phyloP scores from a whole-genome alignment of 352 stramenopile species.

The Phytopythium chamaehyphon region DNA sequence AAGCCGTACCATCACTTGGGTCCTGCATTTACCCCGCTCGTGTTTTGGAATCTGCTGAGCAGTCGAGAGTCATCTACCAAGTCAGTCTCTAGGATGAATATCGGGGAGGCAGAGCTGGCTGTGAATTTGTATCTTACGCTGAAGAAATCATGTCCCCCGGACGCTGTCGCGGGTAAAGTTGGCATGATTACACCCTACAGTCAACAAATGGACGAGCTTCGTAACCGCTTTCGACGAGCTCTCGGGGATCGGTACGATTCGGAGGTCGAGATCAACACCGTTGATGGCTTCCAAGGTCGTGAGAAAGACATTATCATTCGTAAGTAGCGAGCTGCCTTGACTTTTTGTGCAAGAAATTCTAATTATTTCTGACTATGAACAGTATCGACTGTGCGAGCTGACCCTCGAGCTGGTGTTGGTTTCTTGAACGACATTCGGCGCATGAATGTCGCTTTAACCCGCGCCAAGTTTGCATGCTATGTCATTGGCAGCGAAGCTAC shows the following conservation, averaged over 20 bases:
- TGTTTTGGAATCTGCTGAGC: slow-evolving; percentile 84
- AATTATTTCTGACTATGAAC: slow-evolving; percentile 2
- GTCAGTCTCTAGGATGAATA: slow-evolving; percentile 79
- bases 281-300: slow-evolving; percentile 90
- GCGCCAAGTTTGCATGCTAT: slow-evolving; percentile 87
- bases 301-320: slow-evolving; percentile 91
- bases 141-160: slow-evolving; percentile 76
- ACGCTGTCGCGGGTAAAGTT: slow-evolving; percentile 75
- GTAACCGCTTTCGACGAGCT: slow-evolving; percentile 42
- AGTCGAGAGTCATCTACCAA: slow-evolving; percentile 68
- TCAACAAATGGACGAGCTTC: slow-evolving; percentile 88
- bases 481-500: slow-evolving; percentile 83
- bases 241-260: slow-evolving; percentile 69
- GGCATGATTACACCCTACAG: slow-evolving; percentile 89
- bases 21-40: slow-evolving; percentile 67
- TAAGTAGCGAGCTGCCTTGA: slow-evolving; percentile 33
- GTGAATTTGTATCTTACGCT: slow-evolving; percentile 87
- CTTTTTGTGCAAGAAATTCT: background rate
- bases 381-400: slow-evolving; percentile 86
- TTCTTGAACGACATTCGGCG: slow-evolving; percentile 88
- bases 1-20: slow-evolving; percentile 81
- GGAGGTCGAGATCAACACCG: slow-evolving; percentile 91
- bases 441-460: slow-evolving; percentile 88
- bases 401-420: slow-evolving; percentile 74
- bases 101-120: slow-evolving; percentile 75